Percentiles rank a stretch among this genome's conserved stretches.
phyloP scores from a whole-genome alignment of 805 yeast genomes.

The Lipomyces mesembrius region DNA sequence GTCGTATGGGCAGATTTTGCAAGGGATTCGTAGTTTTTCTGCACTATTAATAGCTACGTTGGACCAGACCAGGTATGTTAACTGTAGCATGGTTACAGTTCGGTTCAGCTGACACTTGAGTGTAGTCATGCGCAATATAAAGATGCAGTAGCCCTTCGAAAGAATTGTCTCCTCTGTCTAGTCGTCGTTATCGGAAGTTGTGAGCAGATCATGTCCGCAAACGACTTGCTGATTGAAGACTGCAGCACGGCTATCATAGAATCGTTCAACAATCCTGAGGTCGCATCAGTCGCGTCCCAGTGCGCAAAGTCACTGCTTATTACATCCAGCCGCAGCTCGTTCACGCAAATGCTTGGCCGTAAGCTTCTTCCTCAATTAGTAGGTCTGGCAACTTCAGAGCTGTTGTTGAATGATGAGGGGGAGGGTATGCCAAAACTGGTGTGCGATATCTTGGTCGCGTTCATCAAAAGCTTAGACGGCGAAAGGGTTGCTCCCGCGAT shows the following conservation, averaged over 20 bases:
- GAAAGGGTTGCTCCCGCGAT: conserved; percentile 44
- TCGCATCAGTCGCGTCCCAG: conserved; percentile 56
- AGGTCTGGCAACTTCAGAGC: conserved; percentile 41
- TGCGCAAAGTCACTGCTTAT: conserved; percentile 64
- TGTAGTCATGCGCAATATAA: conserved; percentile 22
- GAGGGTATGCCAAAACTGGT: conserved; percentile 45
- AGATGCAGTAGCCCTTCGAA: conserved; percentile 37
- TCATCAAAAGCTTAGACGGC: conserved; percentile 49
- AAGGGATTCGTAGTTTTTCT: conserved; percentile 37
- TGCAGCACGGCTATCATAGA: conserved; percentile 46
- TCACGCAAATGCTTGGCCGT: conserved; percentile 50
- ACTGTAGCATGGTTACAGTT: conserved; percentile 43
- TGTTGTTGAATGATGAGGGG: conserved; percentile 44
- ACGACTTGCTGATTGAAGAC: conserved; percentile 48
- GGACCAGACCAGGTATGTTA: conserved; percentile 15
- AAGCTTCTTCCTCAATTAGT: conserved; percentile 55
- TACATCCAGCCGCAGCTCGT: conserved; percentile 43
- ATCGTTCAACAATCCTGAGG: conserved; percentile 48
- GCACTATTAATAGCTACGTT: conserved; percentile 29
- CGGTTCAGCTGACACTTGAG: conserved; percentile 26
- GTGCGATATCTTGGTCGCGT: conserved; percentile 57
- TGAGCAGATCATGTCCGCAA: conserved; percentile 45
- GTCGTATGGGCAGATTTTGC: conserved; percentile 27
- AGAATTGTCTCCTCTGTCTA: conserved; percentile 51
- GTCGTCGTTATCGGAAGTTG: conserved; percentile 53